Base-by-base conservation (phyloP, 1,284 basidiomycete species). In the Marasmius oreades region DNA sequence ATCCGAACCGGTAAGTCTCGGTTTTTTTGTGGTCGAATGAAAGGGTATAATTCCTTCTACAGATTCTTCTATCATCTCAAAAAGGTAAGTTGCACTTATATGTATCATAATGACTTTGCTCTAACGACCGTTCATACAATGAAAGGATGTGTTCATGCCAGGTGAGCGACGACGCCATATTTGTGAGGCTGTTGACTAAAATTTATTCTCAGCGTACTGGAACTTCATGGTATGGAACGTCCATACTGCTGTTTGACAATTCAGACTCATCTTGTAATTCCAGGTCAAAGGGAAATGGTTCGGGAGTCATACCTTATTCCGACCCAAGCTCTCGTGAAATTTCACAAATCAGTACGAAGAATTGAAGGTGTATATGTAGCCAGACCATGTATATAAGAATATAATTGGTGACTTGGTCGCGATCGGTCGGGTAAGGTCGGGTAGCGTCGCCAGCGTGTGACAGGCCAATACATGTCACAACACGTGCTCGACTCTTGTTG, bases 21-120 rank as follows among this genome's bases (percentile, higher is more conserved):
- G 52, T 28, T 11, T 46, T 2, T n/a, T 11, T 23, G n/a, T 34
- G 18, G n/a, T n/a, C 22, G 47, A 43, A 36, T 56, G 56, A 33
- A 61, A 31, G 36, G 24, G 16, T n/a, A 31, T 31, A 20, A 43
- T 24, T 56, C 23, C 48, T 20, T 1, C 52, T 59, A 39, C 64
- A 88, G 87, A 56, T 64, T 86, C 1, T 97, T 92, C 80, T 98
- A 95, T 75, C 85, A 96, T 72, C 72, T 99, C 59, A 98, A 96
- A 74, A 97, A 90, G 79, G 89, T 83, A 65, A 18, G 45, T 20
- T 4, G 3, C 8, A 18, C 33, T 18, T 31, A 10, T 31, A 12
- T 43, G n/a, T n/a, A 48, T n/a, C 18, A 6, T 20, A 33, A 33
- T 23, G 55, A n/a, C n/a, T 37, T 28, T 28, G 43, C 46, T 18